Conservation (phyloP, 2,329 filamentous ascomycete genomes). For the Gremmenia infestans region DNA sequence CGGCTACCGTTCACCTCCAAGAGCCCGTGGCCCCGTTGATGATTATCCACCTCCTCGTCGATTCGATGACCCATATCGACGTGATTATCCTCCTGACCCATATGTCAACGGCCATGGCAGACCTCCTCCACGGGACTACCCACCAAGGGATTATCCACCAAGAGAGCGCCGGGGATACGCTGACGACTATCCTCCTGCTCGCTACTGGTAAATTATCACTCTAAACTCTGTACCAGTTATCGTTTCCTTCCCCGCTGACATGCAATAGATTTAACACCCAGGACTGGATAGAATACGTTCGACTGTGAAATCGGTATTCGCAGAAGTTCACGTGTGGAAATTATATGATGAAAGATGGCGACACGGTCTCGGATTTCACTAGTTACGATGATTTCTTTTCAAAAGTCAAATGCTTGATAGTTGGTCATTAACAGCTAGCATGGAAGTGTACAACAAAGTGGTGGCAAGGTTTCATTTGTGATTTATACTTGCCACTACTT, state of each 20-base stretch:
- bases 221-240: neutral
- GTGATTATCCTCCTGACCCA: constrained; percentile 57
- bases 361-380: constrained; percentile 1
- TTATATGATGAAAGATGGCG: constrained; percentile 11
- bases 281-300: constrained; percentile 10
- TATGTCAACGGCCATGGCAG: constrained; percentile 49
- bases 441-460: neutral
- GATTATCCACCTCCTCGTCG: constrained; percentile 70
- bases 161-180: constrained; percentile 26
- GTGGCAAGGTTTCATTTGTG: neutral
- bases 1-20: constrained; percentile 74
- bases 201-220: constrained; percentile 28
- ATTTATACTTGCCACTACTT: neutral
- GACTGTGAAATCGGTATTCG: neutral
- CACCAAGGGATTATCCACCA: constrained; percentile 32
- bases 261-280: constrained; percentile 8
- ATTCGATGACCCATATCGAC: constrained; percentile 73
- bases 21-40: constrained; percentile 64
- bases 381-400: neutral
- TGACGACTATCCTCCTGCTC: constrained; percentile 29
- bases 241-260: constrained; percentile 8
- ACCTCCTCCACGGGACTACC: constrained; percentile 46
- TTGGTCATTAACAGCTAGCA: neutral
- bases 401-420: neutral
- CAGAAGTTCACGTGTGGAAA: neutral